Conservation (phyloP, 148 eudicot species). For the Amaranthus palmeri region DNA sequence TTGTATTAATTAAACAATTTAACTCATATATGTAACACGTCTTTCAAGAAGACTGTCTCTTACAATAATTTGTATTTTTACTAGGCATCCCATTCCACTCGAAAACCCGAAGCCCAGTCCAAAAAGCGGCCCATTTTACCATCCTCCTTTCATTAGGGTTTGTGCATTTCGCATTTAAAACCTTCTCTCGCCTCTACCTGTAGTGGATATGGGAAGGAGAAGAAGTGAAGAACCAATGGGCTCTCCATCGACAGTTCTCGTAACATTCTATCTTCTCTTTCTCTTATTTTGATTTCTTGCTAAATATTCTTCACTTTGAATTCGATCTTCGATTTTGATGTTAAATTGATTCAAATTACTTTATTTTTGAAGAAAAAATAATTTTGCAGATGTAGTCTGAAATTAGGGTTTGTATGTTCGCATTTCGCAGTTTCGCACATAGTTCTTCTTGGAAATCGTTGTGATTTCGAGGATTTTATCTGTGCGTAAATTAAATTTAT, state of each 20-base stretch:
- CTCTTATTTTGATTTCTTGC: too few species aligned
- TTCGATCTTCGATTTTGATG: neutral
- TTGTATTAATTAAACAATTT: too few species aligned
- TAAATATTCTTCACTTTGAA: too few species aligned
- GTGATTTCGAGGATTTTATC: constrained; percentile 44
- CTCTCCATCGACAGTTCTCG: constrained; percentile 60
- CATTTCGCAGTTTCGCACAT: constrained; percentile 21
- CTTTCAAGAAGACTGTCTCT: too few species aligned
- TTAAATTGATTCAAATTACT: neutral
- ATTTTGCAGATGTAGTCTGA: too few species aligned
- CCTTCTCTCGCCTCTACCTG: constrained; percentile 35
- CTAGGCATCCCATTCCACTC: neutral
- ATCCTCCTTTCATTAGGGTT: neutral
- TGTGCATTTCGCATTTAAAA: neutral
- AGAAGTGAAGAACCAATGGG: constrained; percentile 48
- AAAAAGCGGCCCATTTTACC: neutral
- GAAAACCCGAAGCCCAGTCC: neutral
- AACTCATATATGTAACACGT: too few species aligned
- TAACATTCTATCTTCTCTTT: constrained; percentile 21
- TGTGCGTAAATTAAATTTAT: constrained; percentile 33
- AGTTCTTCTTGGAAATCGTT: constrained; percentile 38
- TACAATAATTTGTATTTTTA: too few species aligned
- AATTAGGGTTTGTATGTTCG: neutral
- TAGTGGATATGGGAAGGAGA: constrained; percentile 39
- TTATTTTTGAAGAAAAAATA: neutral